Base-by-base conservation (phyloP, 345 rosid genomes). In the Eucalyptus grandis region DNA sequence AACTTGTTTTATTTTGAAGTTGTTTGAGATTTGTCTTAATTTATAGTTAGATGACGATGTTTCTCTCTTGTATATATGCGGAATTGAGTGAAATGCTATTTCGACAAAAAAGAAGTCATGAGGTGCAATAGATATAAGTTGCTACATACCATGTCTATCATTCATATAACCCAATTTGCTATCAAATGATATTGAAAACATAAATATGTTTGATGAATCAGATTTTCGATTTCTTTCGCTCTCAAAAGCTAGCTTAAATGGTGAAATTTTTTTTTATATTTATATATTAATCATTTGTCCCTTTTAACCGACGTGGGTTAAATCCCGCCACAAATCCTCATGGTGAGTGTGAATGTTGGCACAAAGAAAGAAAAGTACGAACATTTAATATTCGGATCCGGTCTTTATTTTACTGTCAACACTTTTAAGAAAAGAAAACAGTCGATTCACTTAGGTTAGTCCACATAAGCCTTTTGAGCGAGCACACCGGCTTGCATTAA, bases 221-320 rank as follows among this genome's bases (percentile, higher is more conserved):
- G 3, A 22, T 56, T 26, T 56, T 56, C 2, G 3, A 56, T 1
- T 56, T 1, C 2, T 56, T 26, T 56, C 13, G 5, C 3, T 0
- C 2, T 0, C 17, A 56, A 24, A 54, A 10, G 5, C 1, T 24
- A 10, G 14, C 2, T 11, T 1, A 24, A 24, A 56, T 0, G 6
- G 11, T 24, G 13, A 24, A 11, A 24, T 10, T 10, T 0, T 24
- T 56, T 3, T 11, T 9, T 2, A 24, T 5, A 10, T 56, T 24
- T 56, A 24, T 2, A 56, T 24, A 56, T 22, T 56, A 11, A 11
- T 24, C 3, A 56, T 1, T 24, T 11, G 3, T 56, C 30, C 11
- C 19, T 56, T 4, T 22, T 3, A 24, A 24, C 30, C 5, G 30
- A 9, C 30, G 62, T 56, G 62, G 10, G 6, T 22, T 22, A 22